Evolutionary conservation across 2,329 filamentous ascomycete species (phyloP).

Genomic region (Volutella citrinella): DNA sequence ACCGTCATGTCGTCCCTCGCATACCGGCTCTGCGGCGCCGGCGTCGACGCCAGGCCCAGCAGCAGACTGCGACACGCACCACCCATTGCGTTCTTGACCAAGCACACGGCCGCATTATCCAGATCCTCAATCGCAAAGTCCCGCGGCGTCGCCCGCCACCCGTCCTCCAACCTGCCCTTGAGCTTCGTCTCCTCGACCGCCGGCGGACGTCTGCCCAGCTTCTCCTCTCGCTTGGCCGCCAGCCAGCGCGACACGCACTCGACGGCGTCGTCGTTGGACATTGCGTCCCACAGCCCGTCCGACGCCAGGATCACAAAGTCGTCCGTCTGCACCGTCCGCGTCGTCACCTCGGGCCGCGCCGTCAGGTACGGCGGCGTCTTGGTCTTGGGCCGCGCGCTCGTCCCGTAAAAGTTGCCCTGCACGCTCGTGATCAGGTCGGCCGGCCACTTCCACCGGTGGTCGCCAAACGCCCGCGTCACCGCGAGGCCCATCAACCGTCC

Average conservation of each 20-base stretch:
- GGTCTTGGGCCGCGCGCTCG: constrained; percentile 39
- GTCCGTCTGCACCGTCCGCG: constrained; percentile 45
- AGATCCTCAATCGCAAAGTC: constrained; percentile 71
- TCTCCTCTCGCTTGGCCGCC: constrained; percentile 23
- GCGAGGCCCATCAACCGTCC: constrained; percentile 61
- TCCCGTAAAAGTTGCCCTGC: constrained; percentile 47
- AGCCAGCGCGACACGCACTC: constrained; percentile 56
- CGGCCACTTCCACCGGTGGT: constrained; percentile 66
- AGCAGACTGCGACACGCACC: constrained; percentile 73
- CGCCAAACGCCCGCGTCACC: constrained; percentile 66
- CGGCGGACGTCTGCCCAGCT: too few species aligned
- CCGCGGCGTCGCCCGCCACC: constrained; percentile 33
- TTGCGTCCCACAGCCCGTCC: constrained; percentile 65
- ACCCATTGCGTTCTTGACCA: constrained; percentile 77
- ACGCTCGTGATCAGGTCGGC: constrained; percentile 35
- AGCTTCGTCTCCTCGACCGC: constrained; percentile 16
- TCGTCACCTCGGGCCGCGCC: constrained; percentile 62
- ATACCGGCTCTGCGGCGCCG: constrained; percentile 64
- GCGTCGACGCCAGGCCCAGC: constrained; percentile 67
- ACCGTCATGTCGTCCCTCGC: constrained; percentile 76
- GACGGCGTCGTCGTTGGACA: constrained; percentile 56
- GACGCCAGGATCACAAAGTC: constrained; percentile 64
- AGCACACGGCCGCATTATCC: constrained; percentile 76
- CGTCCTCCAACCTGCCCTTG: constrained; percentile 17
- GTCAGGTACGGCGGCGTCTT: constrained; percentile 65